phyloP scores from a whole-genome alignment of 106 monocot species.

The Dioscorea alata region DNA sequence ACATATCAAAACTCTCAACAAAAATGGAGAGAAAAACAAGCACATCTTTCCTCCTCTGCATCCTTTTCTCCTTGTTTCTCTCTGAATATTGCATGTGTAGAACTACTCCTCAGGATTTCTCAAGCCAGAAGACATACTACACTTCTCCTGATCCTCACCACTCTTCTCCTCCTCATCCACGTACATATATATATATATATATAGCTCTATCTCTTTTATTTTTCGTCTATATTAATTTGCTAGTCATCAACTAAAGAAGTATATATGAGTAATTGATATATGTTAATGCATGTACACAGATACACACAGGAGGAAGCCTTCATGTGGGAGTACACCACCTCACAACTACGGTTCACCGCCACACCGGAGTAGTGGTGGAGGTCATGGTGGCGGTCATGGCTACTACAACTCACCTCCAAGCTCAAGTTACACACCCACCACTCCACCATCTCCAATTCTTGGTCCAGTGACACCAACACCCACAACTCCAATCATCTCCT shows the following conservation, averaged over 20 bases:
- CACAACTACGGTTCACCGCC: too few relatives aligned
- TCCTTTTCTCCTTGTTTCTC: constrained; percentile 15
- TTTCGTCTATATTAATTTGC: constrained; percentile 2
- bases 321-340: too few relatives aligned
- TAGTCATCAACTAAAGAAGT: background rate
- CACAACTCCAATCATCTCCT: constrained; percentile 1
- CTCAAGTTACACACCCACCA: background rate
- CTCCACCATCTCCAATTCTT: constrained; percentile 8
- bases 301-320: too few relatives aligned
- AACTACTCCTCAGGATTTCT: constrained; percentile 20
- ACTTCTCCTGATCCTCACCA: constrained; percentile 6
- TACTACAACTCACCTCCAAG: constrained; percentile 10
- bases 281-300: too few relatives aligned
- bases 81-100: constrained; percentile 6
- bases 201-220: too few relatives aligned
- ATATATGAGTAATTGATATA: too few relatives aligned
- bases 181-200: too few relatives aligned
- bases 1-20: too few relatives aligned
- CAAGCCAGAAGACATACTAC: constrained; percentile 35
- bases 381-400: too few relatives aligned
- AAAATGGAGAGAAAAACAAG: constrained; percentile 5
- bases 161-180: background rate
- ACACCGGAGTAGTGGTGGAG: background rate
- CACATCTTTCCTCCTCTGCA: constrained; percentile 21
- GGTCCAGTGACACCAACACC: too few relatives aligned